Percentiles rank a stretch among this genome's conserved stretches.
Conservation (phyloP, 106 monocot species). For the Ottelia alismoides region DNA sequence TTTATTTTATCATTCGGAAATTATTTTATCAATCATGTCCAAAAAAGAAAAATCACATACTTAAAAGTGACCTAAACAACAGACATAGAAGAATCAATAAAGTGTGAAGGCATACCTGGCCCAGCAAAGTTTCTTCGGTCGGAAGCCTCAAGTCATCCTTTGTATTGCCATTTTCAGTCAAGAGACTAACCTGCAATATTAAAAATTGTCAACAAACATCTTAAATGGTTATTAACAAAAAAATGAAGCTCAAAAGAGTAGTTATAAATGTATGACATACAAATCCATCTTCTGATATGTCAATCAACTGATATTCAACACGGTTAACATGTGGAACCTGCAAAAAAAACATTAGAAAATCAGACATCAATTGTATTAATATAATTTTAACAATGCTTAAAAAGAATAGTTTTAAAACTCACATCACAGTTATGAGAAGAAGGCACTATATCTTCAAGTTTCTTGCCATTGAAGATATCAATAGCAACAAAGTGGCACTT, state of each 20-base stretch:
- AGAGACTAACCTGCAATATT: constrained; percentile 9
- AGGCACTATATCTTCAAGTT: constrained; percentile 17
- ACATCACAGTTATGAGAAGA: constrained; percentile 20
- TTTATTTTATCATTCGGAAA: too few species aligned
- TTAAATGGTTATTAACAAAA: neutral
- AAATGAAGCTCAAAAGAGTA: neutral
- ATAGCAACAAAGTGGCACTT: constrained; percentile 22
- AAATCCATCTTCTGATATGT: constrained; percentile 20
- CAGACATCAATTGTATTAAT: neutral
- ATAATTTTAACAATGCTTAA: too few species aligned
- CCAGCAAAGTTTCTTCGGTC: constrained; percentile 8
- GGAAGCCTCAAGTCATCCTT: constrained; percentile 18
- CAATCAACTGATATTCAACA: constrained; percentile 16
- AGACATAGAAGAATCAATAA: too few species aligned
- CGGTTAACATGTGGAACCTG: constrained; percentile 18
- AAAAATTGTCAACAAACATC: neutral
- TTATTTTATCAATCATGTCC: too few species aligned
- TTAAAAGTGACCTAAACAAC: too few species aligned
- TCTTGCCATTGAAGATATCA: constrained; percentile 18
- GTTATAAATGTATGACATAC: neutral
- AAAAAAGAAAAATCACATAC: too few species aligned
- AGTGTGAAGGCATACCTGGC: too few species aligned
- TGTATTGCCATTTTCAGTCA: constrained; percentile 16
- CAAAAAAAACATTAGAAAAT: neutral
- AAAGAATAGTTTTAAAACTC: neutral